phyloP scores from a whole-genome alignment of 352 stramenopile species.

The Phytophthora sansomeana region DNA sequence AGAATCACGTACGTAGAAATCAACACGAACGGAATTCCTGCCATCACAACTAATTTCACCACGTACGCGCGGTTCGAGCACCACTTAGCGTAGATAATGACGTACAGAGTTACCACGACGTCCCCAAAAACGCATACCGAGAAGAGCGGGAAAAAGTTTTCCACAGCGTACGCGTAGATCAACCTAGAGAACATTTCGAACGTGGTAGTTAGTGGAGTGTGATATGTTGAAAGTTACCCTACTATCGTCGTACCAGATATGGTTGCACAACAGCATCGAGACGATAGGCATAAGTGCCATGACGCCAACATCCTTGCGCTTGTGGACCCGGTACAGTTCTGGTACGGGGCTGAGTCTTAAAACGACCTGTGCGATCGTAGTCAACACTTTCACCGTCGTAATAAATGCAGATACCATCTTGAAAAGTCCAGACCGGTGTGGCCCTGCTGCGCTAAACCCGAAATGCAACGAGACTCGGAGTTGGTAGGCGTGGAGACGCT shows the following conservation, averaged over 20 bases:
- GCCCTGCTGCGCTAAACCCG: background rate
- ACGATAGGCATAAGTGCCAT: conserved; percentile 38
- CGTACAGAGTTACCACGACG: conserved; percentile 23
- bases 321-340: conserved; percentile 33
- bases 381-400: conserved; percentile 37
- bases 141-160: conserved; percentile 41
- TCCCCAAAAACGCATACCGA: conserved; percentile 38
- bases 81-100: conserved; percentile 34
- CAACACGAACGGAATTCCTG: conserved; percentile 10
- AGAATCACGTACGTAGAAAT: conserved; percentile 33
- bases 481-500: no score
- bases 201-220: background rate
- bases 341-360: conserved; percentile 33
- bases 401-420: conserved; percentile 34
- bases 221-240: no score
- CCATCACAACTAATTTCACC: conserved; percentile 9
- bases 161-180: conserved; percentile 33
- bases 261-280: conserved; percentile 34
- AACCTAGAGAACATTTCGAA: conserved; percentile 22
- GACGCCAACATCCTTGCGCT: conserved; percentile 20
- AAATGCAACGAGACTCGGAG: background rate
- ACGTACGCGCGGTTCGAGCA: conserved; percentile 31
- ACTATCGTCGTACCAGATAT: conserved; percentile 46
- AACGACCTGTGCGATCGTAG: conserved; percentile 30
- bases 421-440: background rate